phyloP scores from a whole-genome alignment of 2,329 filamentous ascomycete genomes.

The Penicillium sp. region DNA sequence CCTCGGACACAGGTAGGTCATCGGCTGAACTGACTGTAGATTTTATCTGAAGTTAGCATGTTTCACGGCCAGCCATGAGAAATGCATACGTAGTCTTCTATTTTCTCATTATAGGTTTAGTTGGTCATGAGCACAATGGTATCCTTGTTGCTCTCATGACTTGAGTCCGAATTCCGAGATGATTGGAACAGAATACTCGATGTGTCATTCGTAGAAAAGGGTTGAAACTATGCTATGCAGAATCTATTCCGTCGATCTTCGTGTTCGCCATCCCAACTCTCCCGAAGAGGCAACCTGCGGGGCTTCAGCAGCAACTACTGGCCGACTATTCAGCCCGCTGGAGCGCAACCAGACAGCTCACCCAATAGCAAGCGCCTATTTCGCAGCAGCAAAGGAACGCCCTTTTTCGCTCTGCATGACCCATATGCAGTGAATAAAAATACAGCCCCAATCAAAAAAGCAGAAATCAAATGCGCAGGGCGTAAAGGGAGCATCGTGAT shows the following conservation, averaged over 20 bases:
- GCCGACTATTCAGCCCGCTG: neutral
- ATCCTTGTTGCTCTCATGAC: neutral
- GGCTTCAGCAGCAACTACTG: neutral
- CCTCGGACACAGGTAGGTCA: neutral
- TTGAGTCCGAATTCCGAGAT: neutral
- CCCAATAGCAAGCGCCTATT: slow-evolving; percentile 18
- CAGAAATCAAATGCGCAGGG: neutral
- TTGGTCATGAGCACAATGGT: neutral
- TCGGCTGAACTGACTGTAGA: neutral
- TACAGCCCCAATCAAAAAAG: slow-evolving; percentile 5
- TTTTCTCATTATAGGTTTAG: neutral
- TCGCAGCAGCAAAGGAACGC: slow-evolving; percentile 10
- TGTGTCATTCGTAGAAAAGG: neutral
- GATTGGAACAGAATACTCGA: neutral
- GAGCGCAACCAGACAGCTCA: neutral
- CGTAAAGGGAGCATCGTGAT: slow-evolving; percentile 10
- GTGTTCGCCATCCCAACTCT: neutral
- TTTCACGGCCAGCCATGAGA: neutral
- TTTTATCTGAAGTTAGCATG: neutral
- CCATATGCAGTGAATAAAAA: neutral
- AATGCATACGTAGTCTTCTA: neutral
- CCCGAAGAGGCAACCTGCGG: neutral
- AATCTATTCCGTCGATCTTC: neutral
- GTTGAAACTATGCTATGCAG: neutral
- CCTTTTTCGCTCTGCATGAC: neutral